Evolutionary conservation across 768 basidiomycete species (phyloP), one percentile per base, ranked within the genome.

Genomic region (Tephrocybe sp.): DNA sequence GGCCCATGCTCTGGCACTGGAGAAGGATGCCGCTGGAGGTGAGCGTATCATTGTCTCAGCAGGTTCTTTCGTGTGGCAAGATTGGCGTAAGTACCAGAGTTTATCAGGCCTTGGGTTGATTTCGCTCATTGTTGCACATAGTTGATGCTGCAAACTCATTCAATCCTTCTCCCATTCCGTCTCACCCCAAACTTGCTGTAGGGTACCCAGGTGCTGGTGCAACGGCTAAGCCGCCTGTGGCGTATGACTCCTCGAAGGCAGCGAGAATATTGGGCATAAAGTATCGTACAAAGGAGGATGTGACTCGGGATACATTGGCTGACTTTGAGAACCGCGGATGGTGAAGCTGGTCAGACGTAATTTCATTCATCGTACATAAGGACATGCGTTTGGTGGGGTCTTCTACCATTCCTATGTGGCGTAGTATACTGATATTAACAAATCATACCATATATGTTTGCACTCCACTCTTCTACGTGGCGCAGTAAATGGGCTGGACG

Each of bases 1-100:
- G 17, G 81, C 77, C 3, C 84, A 86, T 53, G 68, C 70, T 1
- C 64, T 66, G 5, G 80, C 80, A 14, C 65, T 86, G 10, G 70
- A 72, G 47, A 73, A 69, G 30, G 66, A 71, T 6, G 73, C 68
- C 3, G 83, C 84, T 0, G 73, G 74, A 5, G 77, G 77, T 2
- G 70, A 84, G 50, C 69, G 84, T 36, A 76, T 84, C 63, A 73
- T 84, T 55, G 49, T 77, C 39, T 63, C 65, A 25, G 68, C 58
- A 0, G 71, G 53, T 1, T 48, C 57, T 0, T 64, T 45, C 36
- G 50, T 62, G 14, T 67, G 65, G 65, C 62, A 67, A 42, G 64
- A 67, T 24, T 67, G 64, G 64, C 41, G 65, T 63, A 55, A 53
- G 65, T 51, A 15, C 34, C 26, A 15, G 14, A 32, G n/a, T n/a